phyloP scores from a whole-genome alignment of 352 stramenopile species.

The Elongisporangium undulatum region DNA sequence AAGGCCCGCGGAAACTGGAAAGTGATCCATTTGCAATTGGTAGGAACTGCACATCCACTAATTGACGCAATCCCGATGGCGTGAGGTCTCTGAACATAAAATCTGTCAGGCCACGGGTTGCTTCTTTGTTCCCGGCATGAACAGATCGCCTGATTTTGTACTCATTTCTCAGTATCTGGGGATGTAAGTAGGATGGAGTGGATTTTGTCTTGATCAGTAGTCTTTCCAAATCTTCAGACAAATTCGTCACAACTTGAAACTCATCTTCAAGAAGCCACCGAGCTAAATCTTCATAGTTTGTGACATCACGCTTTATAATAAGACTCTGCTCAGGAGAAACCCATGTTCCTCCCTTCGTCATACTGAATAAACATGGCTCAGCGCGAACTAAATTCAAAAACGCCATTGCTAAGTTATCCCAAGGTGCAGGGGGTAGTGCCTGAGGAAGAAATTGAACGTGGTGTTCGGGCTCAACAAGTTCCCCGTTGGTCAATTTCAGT shows the following conservation, averaged over 20 bases:
- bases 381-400: conserved; percentile 38
- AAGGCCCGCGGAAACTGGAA: conserved; percentile 23
- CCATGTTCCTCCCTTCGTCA: conserved; percentile 35
- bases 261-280: conserved; percentile 45
- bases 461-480: conserved; percentile 24
- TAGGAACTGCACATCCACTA: conserved; percentile 52
- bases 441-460: conserved; percentile 44
- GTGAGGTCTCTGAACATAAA: conserved; percentile 52
- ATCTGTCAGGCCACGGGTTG: conserved; percentile 26
- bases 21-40: conserved; percentile 52
- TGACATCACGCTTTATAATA: conserved; percentile 31
- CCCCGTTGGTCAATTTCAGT: conserved; percentile 20
- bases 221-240: conserved; percentile 42
- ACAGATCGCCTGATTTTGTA: conserved; percentile 36
- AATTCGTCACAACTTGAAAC: conserved; percentile 39
- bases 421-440: conserved; percentile 39
- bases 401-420: conserved; percentile 33
- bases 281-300: conserved; percentile 28
- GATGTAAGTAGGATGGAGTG: conserved; percentile 33
- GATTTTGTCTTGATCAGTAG: conserved; percentile 39
- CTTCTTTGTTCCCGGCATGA: conserved; percentile 33
- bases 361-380: conserved; percentile 41
- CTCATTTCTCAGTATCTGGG: conserved; percentile 24
- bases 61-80: conserved; percentile 10
- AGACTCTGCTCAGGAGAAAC: conserved; percentile 30